Percentiles rank a stretch among this genome's conserved stretches.
phyloP scores from a whole-genome alignment of 768 basidiomycete genomes.

The Cantharellus anzutake region DNA sequence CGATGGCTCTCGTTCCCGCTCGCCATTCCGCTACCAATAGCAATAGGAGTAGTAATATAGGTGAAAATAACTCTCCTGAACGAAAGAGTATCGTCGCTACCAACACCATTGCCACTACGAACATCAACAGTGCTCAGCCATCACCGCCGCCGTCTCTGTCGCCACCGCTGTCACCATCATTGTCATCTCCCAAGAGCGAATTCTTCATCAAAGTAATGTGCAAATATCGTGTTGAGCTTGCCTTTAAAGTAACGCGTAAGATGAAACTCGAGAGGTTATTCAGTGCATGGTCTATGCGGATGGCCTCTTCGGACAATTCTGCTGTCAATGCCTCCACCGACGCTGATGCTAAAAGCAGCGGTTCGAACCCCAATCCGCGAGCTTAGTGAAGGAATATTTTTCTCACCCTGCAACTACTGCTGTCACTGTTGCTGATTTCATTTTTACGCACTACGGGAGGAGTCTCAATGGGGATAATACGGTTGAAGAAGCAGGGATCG shows the following conservation, averaged over 20 bases:
- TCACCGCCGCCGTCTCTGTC: too few relatives aligned
- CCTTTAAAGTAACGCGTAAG: constrained; percentile 86
- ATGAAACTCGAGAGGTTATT: constrained; percentile 70
- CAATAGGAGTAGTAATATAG: not conserved
- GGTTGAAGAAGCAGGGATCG: constrained; percentile 72
- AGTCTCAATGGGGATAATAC: constrained; percentile 66
- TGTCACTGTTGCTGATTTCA: constrained; percentile 27
- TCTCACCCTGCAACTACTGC: not conserved
- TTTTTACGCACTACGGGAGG: constrained; percentile 71
- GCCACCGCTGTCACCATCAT: too few relatives aligned
- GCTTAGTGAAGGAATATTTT: not conserved
- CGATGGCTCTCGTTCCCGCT: not conserved
- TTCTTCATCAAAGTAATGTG: constrained; percentile 80
- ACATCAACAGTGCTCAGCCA: too few relatives aligned
- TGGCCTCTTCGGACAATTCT: constrained; percentile 31
- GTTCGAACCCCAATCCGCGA: not conserved
- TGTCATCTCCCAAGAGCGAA: constrained; percentile 35
- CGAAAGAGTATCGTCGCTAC: not conserved
- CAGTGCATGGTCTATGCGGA: constrained; percentile 75
- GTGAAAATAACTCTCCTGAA: not conserved
- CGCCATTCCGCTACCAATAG: not conserved
- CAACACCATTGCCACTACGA: not conserved
- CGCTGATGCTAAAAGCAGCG: not conserved
- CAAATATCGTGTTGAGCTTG: constrained; percentile 75
- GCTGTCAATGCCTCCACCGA: not conserved